Conservation (phyloP, 805 yeast genomes). For the Ogataea kodamae region DNA sequence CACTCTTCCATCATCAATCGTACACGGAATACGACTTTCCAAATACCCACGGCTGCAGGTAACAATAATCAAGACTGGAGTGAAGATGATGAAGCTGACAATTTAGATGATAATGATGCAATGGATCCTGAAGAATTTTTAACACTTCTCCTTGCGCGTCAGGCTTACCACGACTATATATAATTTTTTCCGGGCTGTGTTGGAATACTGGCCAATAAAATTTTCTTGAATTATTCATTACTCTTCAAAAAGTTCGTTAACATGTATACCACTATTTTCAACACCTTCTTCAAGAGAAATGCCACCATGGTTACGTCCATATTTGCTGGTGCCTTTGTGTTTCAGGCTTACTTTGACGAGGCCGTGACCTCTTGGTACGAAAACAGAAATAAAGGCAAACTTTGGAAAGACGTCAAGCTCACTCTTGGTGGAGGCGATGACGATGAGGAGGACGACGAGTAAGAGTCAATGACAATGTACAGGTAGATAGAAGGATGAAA, state of each 20-base stretch:
- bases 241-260: slow-evolving; percentile 9
- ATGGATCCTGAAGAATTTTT: slow-evolving; percentile 19
- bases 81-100: slow-evolving; percentile 11
- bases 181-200: slow-evolving; percentile 9
- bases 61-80: slow-evolving; percentile 10
- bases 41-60: slow-evolving; percentile 10
- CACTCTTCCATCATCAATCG: slow-evolving; percentile 8
- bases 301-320: slow-evolving; percentile 80
- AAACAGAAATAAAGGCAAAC: slow-evolving; percentile 76
- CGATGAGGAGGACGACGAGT: slow-evolving; percentile 52
- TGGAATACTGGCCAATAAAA: slow-evolving; percentile 16
- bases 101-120: slow-evolving; percentile 8
- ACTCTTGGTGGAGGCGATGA: slow-evolving; percentile 54
- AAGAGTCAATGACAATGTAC: slow-evolving; percentile 17
- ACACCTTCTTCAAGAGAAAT: slow-evolving; percentile 82
- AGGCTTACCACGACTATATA: slow-evolving; percentile 12
- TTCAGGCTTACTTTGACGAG: slow-evolving; percentile 73
- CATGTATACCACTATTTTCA: slow-evolving; percentile 48
- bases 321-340: slow-evolving; percentile 79
- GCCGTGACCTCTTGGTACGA: slow-evolving; percentile 70
- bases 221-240: slow-evolving; percentile 12
- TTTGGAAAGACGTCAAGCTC: slow-evolving; percentile 77
- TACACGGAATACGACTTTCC: slow-evolving; percentile 13
- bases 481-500: slow-evolving; percentile 9
- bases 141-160: slow-evolving; percentile 16